These are phyloP conservation scores for Monilinia laxa DNA, from an alignment of 2,329 filamentous ascomycete species.

Conservation along the genomic window DNA sequence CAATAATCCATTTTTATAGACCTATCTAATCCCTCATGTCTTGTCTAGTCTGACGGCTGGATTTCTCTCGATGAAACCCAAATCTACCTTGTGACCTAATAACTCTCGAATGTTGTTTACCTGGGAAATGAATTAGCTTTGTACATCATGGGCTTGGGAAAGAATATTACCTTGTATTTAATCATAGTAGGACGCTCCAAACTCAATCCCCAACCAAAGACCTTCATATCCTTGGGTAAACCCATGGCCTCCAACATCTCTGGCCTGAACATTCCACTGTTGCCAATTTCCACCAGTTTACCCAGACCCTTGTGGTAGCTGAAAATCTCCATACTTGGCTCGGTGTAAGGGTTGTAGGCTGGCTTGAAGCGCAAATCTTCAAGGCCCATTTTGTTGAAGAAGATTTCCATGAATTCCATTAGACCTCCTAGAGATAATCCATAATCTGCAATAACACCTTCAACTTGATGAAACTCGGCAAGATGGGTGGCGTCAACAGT, in stretches of 20 bases:
- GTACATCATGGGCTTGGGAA: too few relatives aligned
- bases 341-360: conserved; percentile 92
- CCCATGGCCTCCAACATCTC: conserved; percentile 98
- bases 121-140: conserved; percentile 39
- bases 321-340: conserved; percentile 98
- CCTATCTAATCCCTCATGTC: conserved; percentile 29
- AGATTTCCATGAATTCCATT: conserved; percentile 91
- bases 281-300: conserved; percentile 96
- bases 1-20: conserved; percentile 14
- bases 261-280: conserved; percentile 97
- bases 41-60: conserved; percentile 74
- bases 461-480: conserved; percentile 97
- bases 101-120: conserved; percentile 54
- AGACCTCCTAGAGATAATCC: conserved; percentile 87
- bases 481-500: conserved; percentile 95
- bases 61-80: conserved; percentile 89
- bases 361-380: conserved; percentile 89
- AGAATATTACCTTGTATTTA: conserved; percentile 38
- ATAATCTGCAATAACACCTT: conserved; percentile 98
- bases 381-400: conserved; percentile 97
- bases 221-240: conserved; percentile 83
- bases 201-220: conserved; percentile 91
- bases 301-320: conserved; percentile 85
- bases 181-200: conserved; percentile 92
- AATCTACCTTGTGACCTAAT: conserved; percentile 91